phyloP scores from a whole-genome alignment of 169 alveolate genomes.

The Cryptosporidium viatorum region DNA sequence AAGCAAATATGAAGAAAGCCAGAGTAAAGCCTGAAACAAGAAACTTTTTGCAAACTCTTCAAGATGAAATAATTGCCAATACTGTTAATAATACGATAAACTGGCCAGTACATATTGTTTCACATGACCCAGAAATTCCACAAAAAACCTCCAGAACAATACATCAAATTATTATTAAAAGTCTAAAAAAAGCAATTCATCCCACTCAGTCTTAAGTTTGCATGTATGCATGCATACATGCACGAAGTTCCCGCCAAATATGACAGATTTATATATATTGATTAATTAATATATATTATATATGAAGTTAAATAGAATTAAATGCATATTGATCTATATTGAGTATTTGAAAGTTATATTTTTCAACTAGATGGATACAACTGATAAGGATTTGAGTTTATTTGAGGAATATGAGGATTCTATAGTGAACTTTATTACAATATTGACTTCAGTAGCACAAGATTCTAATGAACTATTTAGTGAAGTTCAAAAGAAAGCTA shows the following conservation, averaged over 20 bases:
- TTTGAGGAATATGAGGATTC: constrained; percentile 36
- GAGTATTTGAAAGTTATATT: neutral
- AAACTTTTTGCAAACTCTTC: neutral
- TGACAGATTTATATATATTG: constrained; percentile 13
- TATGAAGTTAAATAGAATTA: neutral
- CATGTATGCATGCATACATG: constrained; percentile 10
- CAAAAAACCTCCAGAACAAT: constrained; percentile 41
- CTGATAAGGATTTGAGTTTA: no score
- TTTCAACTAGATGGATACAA: neutral
- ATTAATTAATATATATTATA: neutral
- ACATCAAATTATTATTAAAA: constrained; percentile 10
- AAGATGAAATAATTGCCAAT: constrained; percentile 3
- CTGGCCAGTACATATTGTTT: constrained; percentile 42
- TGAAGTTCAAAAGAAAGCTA: neutral
- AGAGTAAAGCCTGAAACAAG: neutral
- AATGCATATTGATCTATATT: neutral
- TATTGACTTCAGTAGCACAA: constrained; percentile 6
- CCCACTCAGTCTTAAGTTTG: neutral
- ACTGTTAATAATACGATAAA: constrained; percentile 10
- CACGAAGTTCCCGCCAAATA: constrained; percentile 16
- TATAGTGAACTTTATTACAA: constrained; percentile 39
- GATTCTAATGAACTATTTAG: constrained; percentile 10
- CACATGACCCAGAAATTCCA: constrained; percentile 35
- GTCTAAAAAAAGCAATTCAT: neutral
- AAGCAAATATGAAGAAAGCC: neutral